phyloP scores from a whole-genome alignment of 2,329 filamentous ascomycete genomes.

The Calonectria honghensis region DNA sequence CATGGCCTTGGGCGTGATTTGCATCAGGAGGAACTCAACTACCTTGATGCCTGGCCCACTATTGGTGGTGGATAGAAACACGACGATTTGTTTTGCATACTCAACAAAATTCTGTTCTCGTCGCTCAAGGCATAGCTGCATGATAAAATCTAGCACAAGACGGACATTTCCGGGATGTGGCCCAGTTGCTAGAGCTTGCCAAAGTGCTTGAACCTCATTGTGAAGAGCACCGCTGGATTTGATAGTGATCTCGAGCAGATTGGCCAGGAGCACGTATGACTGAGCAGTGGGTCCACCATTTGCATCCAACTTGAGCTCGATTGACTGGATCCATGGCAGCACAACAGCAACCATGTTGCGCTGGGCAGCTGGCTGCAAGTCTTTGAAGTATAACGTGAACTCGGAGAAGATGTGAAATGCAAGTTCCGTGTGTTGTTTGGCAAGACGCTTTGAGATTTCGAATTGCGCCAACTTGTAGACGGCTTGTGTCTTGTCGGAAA shows the following conservation, averaged over 20 bases:
- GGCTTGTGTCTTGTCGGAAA: constrained; percentile 97
- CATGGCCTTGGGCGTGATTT: constrained; percentile 97
- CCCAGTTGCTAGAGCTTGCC: constrained; percentile 96
- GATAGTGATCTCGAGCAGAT: constrained; percentile 96
- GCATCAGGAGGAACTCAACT: constrained; percentile 92
- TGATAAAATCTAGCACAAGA: constrained; percentile 96
- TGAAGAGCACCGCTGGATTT: constrained; percentile 91
- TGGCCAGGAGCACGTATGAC: constrained; percentile 96
- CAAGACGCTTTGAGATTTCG: constrained; percentile 92
- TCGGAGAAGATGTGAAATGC: constrained; percentile 97
- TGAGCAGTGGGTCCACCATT: constrained; percentile 92
- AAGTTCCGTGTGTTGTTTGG: constrained; percentile 90
- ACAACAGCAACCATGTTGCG: constrained; percentile 96
- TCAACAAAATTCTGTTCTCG: constrained; percentile 99
- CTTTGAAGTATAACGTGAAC: constrained; percentile 94
- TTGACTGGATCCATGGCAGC: constrained; percentile 95
- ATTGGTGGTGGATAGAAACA: constrained; percentile 90
- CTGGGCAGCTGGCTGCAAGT: constrained; percentile 87
- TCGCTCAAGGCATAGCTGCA: constrained; percentile 92
- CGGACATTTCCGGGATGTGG: constrained; percentile 96
- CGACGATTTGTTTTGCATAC: constrained; percentile 98
- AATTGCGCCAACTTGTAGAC: constrained; percentile 99
- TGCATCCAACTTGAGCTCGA: constrained; percentile 93
- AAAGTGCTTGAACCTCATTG: constrained; percentile 97
- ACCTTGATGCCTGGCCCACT: constrained; percentile 88